Evolutionary conservation across 2,329 filamentous ascomycete genomes (phyloP), one percentile per base, ranked within the genome.

Genomic region (Lojkania enalia): DNA sequence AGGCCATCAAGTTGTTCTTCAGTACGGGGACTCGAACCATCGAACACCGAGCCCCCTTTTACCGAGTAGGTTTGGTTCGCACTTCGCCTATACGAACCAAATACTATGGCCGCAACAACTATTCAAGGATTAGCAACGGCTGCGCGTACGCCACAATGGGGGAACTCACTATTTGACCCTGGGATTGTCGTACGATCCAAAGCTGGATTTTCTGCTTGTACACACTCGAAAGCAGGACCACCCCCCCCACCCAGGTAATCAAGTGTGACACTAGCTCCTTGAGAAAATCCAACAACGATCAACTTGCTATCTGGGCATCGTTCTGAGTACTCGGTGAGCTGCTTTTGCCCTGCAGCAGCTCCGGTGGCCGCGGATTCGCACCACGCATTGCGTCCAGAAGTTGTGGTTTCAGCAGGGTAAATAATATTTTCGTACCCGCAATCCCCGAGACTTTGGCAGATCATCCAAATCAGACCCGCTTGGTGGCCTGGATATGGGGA

Each of bases 241-340:
- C 51, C 51, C 12, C 51, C 51, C 12, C 49, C 49, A 9, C 52
- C 52, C 2, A 55, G 35, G n/a, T 39, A 27, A 42, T 55, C 49
- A 31, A 52, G 39, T 13, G 33, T 33, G 19, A 51, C 46, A 13
- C 30, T 37, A 2, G 33, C 52, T 3, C 52, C 52, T 32, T 55
- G 49, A 13, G 49, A 52, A 18, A 38, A 52, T 6, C 52, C 49
- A 3, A 52, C 12, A 19, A 52, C 6, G 20, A 55, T 45, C 23
- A 55, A 9, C 36, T 52, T 52, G 11, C 30, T 39, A 20, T 47
- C 42, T 16, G 52, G 49, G 27, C 52, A 55, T 31, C 20, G 15
- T 13, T 42, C 35, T 6, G 46, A 41, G 23, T 52, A 55, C 18
- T 42, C 35, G 4, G 6, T 31, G 14, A 55, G n/a, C 33, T 54